These are phyloP conservation scores for Phytophthora nicotianae DNA, from an alignment of 352 stramenopile species.

Conservation along the genomic window DNA sequence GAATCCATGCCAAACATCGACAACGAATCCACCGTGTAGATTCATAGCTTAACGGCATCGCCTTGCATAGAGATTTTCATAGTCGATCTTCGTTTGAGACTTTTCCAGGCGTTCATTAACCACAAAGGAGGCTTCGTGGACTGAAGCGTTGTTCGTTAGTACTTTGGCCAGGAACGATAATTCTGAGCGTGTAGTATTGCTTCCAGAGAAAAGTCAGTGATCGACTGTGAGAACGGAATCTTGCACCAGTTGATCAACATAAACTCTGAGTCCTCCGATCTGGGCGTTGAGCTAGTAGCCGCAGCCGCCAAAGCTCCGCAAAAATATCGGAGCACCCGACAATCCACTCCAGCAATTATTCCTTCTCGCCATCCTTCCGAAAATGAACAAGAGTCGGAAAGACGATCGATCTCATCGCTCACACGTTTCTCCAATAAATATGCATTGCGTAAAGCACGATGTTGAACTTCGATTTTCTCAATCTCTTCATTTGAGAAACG, in stretches of 20 bases:
- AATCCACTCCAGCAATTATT: conserved; percentile 19
- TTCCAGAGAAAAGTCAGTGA: conserved; percentile 29
- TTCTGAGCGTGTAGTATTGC: conserved; percentile 30
- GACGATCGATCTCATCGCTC: conserved; percentile 19
- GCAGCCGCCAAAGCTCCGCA: conserved; percentile 28
- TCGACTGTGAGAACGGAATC: conserved; percentile 19
- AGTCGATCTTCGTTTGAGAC: not conserved
- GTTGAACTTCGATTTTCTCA: conserved; percentile 29
- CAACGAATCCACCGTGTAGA: conserved; percentile 6
- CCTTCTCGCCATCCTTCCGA: conserved; percentile 21
- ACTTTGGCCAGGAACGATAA: conserved; percentile 16
- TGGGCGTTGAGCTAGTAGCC: not conserved
- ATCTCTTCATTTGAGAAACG: conserved; percentile 23
- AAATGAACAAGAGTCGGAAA: conserved; percentile 20
- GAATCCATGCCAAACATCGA: conserved; percentile 18
- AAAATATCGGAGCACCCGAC: conserved; percentile 22
- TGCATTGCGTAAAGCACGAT: conserved; percentile 26
- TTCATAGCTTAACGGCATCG: conserved; percentile 1
- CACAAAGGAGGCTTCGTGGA: too few relatives aligned
- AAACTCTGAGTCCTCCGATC: conserved; percentile 10
- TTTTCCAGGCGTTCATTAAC: not conserved
- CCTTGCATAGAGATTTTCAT: conserved; percentile 18
- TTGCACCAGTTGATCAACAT: conserved; percentile 34
- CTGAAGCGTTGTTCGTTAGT: not conserved
- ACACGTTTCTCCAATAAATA: conserved; percentile 29